Conservation (phyloP, 1,139 yeast species). For the Geotrichum fermentans region DNA sequence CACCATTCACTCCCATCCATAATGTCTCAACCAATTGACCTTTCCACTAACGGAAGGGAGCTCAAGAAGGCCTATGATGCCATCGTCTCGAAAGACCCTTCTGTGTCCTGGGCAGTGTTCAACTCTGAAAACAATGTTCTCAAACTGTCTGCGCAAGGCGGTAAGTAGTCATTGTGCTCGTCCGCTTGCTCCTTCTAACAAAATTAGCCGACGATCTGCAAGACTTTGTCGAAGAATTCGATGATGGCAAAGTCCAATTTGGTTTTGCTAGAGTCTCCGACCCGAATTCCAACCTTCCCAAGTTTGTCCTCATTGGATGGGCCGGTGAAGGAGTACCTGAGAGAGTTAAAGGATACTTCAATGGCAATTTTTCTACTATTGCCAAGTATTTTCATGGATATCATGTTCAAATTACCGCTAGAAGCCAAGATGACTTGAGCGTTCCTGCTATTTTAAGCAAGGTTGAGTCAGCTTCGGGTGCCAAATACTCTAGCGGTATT, state of each 20-base stretch:
- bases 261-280: slow-evolving; percentile 86
- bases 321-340: slow-evolving; percentile 48
- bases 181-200: no score
- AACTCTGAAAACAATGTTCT: slow-evolving; percentile 39
- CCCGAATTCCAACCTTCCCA: slow-evolving; percentile 82
- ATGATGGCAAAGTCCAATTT: slow-evolving; percentile 84
- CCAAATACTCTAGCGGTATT: slow-evolving; percentile 67
- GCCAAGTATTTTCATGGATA: slow-evolving; percentile 54
- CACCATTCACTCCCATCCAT: background rate
- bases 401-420: slow-evolving; percentile 95
- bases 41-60: slow-evolving; percentile 39
- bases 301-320: slow-evolving; percentile 87
- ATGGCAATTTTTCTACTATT: slow-evolving; percentile 41
- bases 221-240: slow-evolving; percentile 76
- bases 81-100: slow-evolving; percentile 42
- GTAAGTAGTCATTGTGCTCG: slow-evolving; percentile 22
- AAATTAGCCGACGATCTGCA: slow-evolving; percentile 57
- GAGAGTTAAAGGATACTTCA: slow-evolving; percentile 42
- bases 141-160: slow-evolving; percentile 35
- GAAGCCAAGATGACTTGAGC: slow-evolving; percentile 85
- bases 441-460: slow-evolving; percentile 69
- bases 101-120: slow-evolving; percentile 42
- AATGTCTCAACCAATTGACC: slow-evolving; percentile 37
- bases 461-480: slow-evolving; percentile 90
- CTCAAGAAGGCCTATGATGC: slow-evolving; percentile 40